Conservation (phyloP, 495 filamentous ascomycete species). For the Tetracladium setigerum region DNA sequence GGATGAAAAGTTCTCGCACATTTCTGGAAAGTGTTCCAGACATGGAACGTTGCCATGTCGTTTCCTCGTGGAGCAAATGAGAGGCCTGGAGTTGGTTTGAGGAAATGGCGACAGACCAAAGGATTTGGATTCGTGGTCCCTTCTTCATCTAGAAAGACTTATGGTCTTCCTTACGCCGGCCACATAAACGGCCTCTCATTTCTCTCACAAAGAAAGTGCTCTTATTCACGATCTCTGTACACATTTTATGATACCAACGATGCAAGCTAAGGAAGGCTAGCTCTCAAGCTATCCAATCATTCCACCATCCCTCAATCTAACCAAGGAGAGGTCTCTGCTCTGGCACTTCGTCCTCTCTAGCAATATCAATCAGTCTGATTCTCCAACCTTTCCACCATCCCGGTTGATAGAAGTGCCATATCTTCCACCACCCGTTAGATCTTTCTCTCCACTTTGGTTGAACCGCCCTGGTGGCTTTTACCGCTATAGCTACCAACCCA, state of each 20-base stretch:
- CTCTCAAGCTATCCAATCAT: not conserved
- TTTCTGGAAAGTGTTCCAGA: no score
- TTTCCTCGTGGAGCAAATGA: no score
- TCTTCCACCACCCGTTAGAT: slow-evolving; percentile 26
- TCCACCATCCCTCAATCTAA: not conserved
- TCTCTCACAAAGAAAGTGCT: not conserved
- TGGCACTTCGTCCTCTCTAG: not conserved
- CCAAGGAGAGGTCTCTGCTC: slow-evolving; percentile 1
- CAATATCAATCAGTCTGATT: slow-evolving; percentile 10
- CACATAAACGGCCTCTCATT: not conserved
- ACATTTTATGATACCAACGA: slow-evolving; percentile 13
- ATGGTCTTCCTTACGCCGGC: not conserved
- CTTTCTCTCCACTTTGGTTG: slow-evolving; percentile 18
- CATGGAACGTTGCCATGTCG: no score
- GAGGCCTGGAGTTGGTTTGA: no score
- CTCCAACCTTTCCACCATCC: slow-evolving; percentile 13
- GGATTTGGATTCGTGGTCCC: not conserved
- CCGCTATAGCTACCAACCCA: slow-evolving; percentile 20
- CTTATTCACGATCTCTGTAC: not conserved
- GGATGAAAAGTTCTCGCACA: slow-evolving; percentile 34
- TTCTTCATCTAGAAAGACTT: no score
- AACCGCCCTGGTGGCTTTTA: slow-evolving; percentile 15
- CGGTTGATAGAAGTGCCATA: slow-evolving; percentile 14
- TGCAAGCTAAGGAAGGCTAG: slow-evolving; percentile 2
- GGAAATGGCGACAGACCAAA: not conserved